Percentiles rank a stretch among this genome's conserved stretches.
These are phyloP conservation scores for Magnolia sinica DNA, from an alignment of 164 flowering plant genomes.

Conservation along the genomic window DNA sequence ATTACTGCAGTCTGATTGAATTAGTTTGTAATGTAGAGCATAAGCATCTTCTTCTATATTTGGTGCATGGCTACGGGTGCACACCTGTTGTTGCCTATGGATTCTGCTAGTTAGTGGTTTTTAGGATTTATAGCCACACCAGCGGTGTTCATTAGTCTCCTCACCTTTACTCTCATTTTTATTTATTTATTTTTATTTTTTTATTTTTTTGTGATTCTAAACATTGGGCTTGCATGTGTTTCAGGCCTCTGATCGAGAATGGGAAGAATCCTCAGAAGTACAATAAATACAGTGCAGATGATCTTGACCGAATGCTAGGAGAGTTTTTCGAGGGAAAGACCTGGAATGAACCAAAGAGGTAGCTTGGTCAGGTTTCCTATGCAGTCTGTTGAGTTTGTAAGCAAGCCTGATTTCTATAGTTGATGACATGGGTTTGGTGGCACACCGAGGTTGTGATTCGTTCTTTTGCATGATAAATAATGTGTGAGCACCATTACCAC, in stretches of 20 bases:
- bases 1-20: too few relatives aligned
- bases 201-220: neutral
- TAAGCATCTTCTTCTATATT: too few relatives aligned
- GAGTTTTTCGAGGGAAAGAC: constrained; percentile 94
- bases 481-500: neutral
- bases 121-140: neutral
- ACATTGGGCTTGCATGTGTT: constrained; percentile 3
- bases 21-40: too few relatives aligned
- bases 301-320: constrained; percentile 80
- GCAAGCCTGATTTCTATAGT: neutral
- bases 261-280: constrained; percentile 89
- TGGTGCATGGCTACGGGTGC: too few relatives aligned
- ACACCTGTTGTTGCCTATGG: too few relatives aligned
- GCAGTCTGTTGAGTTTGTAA: neutral
- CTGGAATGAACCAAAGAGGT: constrained; percentile 66
- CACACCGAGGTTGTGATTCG: neutral
- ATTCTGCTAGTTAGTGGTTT: too few relatives aligned
- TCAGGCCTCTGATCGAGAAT: constrained; percentile 71
- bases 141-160: neutral
- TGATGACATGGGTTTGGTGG: neutral
- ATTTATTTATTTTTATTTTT: neutral
- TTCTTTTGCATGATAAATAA: neutral
- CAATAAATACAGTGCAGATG: constrained; percentile 70
- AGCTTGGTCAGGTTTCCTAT: constrained; percentile 6
- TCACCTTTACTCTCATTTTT: neutral